These are phyloP conservation scores for Komagataella pseudopastoris DNA, from an alignment of 805 yeast genomes.

Conservation along the genomic window DNA sequence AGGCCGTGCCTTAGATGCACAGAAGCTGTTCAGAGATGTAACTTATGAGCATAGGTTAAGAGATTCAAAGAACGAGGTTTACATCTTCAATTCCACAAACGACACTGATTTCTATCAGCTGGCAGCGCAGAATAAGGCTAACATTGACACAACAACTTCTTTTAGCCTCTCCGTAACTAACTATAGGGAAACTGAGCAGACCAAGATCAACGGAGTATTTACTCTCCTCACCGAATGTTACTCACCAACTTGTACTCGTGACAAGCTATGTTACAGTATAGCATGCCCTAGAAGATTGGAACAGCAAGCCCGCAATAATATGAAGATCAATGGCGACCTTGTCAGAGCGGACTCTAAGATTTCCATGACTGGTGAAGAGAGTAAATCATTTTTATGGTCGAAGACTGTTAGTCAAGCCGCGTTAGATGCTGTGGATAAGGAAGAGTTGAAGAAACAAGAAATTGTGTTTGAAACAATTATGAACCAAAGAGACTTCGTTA, in stretches of 20 bases:
- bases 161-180: not conserved
- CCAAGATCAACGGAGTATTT: constrained; percentile 74
- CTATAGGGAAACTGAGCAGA: not conserved
- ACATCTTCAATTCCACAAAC: constrained; percentile 39
- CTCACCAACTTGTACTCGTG: constrained; percentile 91
- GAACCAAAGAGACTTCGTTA: constrained; percentile 91
- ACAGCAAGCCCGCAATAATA: constrained; percentile 84
- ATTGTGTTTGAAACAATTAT: constrained; percentile 86
- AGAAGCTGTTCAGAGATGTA: constrained; percentile 87
- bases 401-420: constrained; percentile 75
- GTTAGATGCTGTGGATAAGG: constrained; percentile 66
- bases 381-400: constrained; percentile 83
- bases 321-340: constrained; percentile 80
- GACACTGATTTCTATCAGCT: not conserved
- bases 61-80: constrained; percentile 79
- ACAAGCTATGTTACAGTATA: constrained; percentile 79
- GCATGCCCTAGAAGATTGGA: constrained; percentile 94
- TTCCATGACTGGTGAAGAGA: constrained; percentile 63
- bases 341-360: constrained; percentile 59
- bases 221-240: constrained; percentile 89
- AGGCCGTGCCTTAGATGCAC: constrained; percentile 90
- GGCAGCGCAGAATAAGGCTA: not conserved
- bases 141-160: not conserved
- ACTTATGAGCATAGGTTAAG: constrained; percentile 87
- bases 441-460: constrained; percentile 87